A percentile compares a stretch with the other conserved stretches of the same genome.
Conservation (phyloP, 495 filamentous ascomycete species). For the Cladorrhinum samala region DNA sequence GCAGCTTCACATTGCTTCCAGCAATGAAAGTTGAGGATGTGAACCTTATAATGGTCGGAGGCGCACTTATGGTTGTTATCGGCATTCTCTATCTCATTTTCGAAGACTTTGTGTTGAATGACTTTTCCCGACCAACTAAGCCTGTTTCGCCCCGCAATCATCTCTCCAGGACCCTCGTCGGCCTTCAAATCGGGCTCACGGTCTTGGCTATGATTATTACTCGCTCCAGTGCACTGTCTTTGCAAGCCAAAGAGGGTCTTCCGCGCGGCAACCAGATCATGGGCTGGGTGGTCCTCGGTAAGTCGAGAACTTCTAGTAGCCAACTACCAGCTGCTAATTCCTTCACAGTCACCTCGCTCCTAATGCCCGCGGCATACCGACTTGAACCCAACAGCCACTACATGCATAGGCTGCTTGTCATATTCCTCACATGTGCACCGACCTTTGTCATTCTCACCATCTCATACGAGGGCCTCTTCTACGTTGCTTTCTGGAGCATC, state of each 20-base stretch:
- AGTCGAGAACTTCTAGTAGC: conserved; percentile 18
- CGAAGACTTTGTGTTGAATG: conserved; percentile 61
- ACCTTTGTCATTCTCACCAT: conserved; percentile 95
- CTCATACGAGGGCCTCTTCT: conserved; percentile 96
- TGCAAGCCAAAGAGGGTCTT: conserved; percentile 84
- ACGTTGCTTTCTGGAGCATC: conserved; percentile 77
- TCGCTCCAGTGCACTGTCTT: conserved; percentile 66
- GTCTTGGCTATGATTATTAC: conserved; percentile 81
- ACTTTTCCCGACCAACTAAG: conserved; percentile 28
- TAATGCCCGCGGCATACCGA: conserved; percentile 75
- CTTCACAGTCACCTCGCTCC: conserved; percentile 60
- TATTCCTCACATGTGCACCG: conserved; percentile 91
- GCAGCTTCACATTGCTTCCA: conserved; percentile 81
- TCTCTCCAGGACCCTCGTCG: conserved; percentile 38
- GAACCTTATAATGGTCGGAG: conserved; percentile 68
- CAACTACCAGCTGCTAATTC: conserved; percentile 6
- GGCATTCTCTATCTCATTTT: conserved; percentile 78
- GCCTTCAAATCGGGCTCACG: conserved; percentile 65
- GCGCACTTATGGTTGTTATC: conserved; percentile 68
- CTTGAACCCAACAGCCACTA: conserved; percentile 81
- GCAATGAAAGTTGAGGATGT: conserved; percentile 78
- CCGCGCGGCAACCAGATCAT: conserved; percentile 82
- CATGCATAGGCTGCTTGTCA: conserved; percentile 77
- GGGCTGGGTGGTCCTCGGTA: conserved; percentile 80
- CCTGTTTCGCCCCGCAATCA: conserved; percentile 20